These are phyloP conservation scores for Ilex aquifolium DNA, from an alignment of 257 asterid species.

Conservation along the genomic window DNA sequence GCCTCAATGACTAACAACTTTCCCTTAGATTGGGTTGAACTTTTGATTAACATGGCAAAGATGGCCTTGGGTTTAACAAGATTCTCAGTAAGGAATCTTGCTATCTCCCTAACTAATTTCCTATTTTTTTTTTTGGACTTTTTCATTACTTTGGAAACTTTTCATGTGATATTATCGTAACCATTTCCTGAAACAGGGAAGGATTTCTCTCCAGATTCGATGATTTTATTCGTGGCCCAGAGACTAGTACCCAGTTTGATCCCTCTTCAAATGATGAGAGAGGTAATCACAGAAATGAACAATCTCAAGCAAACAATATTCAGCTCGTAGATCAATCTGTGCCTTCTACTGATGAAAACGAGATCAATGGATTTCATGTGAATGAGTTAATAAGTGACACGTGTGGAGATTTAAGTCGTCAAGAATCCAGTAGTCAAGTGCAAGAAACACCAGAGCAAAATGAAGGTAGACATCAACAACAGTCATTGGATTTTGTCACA, in stretches of 20 bases:
- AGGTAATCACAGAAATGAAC: slow-evolving; percentile 8
- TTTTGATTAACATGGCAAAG: too few species aligned
- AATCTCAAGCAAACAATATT: slow-evolving; percentile 13
- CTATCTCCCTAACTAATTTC: too few species aligned
- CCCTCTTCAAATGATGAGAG: slow-evolving; percentile 23
- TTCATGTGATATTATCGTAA: too few species aligned
- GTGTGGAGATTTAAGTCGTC: slow-evolving; percentile 18
- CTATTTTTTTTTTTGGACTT: too few species aligned
- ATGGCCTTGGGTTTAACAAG: too few species aligned
- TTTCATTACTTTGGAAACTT: too few species aligned
- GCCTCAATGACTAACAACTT: too few species aligned
- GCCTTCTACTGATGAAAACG: slow-evolving; percentile 32
- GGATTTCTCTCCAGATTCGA: slow-evolving; percentile 72
- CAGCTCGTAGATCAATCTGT: slow-evolving; percentile 25
- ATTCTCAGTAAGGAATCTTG: too few species aligned
- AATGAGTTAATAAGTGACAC: slow-evolving; percentile 14
- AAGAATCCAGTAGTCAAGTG: slow-evolving; percentile 8
- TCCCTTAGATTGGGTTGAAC: too few species aligned
- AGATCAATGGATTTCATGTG: slow-evolving; percentile 14
- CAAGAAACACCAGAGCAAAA: slow-evolving; percentile 21
- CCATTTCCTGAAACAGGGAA: slow-evolving; percentile 47
- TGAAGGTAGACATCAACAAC: slow-evolving; percentile 25
- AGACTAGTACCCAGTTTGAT: slow-evolving; percentile 23
- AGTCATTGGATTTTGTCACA: slow-evolving; percentile 11
- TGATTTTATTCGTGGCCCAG: slow-evolving; percentile 27